phyloP scores from a whole-genome alignment of 139 green algal genomes.

The Ettlia oleoabundans region DNA sequence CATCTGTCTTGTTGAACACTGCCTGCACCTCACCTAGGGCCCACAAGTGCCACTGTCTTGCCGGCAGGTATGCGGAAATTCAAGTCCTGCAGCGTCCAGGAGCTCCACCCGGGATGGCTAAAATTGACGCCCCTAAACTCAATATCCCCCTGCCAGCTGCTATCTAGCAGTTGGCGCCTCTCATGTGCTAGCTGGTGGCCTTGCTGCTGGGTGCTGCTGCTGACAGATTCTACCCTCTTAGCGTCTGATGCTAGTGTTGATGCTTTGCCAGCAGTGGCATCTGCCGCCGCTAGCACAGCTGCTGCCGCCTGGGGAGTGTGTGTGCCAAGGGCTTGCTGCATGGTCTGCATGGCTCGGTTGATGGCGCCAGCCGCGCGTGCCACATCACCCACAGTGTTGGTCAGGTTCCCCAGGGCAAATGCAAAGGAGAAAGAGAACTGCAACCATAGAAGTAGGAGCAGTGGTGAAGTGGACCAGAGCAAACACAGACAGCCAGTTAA shows the following conservation, averaged over 20 bases:
- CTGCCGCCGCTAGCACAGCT: not conserved
- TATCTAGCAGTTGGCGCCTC: not conserved
- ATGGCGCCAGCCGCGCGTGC: conserved; percentile 23
- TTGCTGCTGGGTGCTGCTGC: no score
- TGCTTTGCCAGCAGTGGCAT: not conserved
- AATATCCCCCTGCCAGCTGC: conserved; percentile 18
- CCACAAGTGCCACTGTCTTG: conserved; percentile 71
- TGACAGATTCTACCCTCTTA: no score
- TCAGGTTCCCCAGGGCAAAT: conserved; percentile 47
- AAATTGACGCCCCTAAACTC: conserved; percentile 43
- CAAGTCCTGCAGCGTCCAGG: conserved; percentile 39
- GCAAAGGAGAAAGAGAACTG: conserved; percentile 26
- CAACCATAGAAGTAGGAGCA: no score
- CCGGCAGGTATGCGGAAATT: conserved; percentile 54
- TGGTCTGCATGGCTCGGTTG: conserved; percentile 14
- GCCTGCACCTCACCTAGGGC: conserved; percentile 39
- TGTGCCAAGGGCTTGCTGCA: conserved; percentile 20
- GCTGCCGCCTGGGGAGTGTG: not conserved
- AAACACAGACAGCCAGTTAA: no score
- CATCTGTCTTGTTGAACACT: no score
- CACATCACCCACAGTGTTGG: conserved; percentile 37
- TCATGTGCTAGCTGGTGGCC: not conserved
- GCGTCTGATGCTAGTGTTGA: not conserved
- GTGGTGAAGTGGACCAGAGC: not conserved
- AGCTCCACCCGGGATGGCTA: conserved; percentile 28